Evolutionary conservation across 352 stramenopile species (phyloP).

Genomic region (Proteromonas lacertae): DNA sequence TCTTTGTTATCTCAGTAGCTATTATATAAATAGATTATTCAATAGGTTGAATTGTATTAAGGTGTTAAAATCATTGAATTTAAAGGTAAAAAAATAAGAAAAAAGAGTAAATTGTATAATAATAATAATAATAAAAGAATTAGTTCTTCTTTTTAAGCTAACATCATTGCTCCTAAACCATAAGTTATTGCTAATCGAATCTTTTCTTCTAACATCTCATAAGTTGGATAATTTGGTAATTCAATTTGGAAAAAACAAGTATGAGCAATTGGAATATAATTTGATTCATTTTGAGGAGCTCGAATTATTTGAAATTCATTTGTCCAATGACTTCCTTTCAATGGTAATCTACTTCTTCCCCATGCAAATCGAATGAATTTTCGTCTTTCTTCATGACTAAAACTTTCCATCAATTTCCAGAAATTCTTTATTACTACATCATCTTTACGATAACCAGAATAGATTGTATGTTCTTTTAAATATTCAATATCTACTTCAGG

Average conservation of each 20-base stretch:
- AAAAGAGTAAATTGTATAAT: too few species aligned
- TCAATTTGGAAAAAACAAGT: conserved; percentile 81
- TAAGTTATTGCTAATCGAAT: conserved; percentile 67
- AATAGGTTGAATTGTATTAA: too few species aligned
- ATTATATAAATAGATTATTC: too few species aligned
- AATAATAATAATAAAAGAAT: too few species aligned
- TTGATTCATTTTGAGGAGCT: conserved; percentile 24
- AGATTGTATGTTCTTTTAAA: conserved; percentile 16
- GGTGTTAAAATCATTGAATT: too few species aligned
- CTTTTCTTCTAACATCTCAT: conserved; percentile 47
- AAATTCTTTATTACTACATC: conserved; percentile 19
- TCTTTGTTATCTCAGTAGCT: too few species aligned
- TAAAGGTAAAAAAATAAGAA: too few species aligned
- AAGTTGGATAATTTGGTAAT: conserved; percentile 50
- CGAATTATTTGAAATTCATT: conserved; percentile 28
- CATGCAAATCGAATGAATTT: conserved; percentile 52
- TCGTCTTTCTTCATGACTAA: conserved; percentile 13
- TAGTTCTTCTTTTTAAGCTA: not conserved
- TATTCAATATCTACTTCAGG: conserved; percentile 19
- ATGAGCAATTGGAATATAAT: conserved; percentile 56
- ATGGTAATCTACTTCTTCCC: conserved; percentile 40
- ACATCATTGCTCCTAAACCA: conserved; percentile 29
- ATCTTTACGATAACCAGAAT: conserved; percentile 11
- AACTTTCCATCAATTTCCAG: too few species aligned
- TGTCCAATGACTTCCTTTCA: conserved; percentile 12